Evolutionary conservation across 2,329 filamentous ascomycete species (phyloP).

Genomic region (Venturia carpophila): DNA sequence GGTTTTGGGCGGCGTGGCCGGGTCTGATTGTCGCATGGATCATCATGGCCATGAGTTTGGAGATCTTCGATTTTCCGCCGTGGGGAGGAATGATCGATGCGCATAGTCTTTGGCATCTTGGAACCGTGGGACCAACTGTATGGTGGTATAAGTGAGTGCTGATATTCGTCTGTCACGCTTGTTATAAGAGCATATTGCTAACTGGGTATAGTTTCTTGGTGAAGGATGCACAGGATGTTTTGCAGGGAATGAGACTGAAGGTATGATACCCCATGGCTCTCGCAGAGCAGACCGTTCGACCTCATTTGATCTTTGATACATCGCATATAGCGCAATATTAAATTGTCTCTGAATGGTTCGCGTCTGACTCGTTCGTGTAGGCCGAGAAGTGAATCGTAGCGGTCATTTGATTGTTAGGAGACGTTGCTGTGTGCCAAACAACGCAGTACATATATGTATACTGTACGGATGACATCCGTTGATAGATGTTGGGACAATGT

Average conservation of each 20-base stretch:
- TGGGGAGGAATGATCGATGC: slow-evolving; percentile 77
- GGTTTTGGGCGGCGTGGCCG: slow-evolving; percentile 80
- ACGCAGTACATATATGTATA: neutral
- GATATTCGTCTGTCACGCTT: slow-evolving; percentile 20
- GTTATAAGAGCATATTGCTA: slow-evolving; percentile 16
- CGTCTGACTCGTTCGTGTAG: slow-evolving; percentile 5
- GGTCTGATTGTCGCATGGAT: slow-evolving; percentile 89
- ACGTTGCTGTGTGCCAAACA: neutral
- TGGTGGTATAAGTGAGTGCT: slow-evolving; percentile 90
- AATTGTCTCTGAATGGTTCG: neutral
- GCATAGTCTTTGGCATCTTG: slow-evolving; percentile 91
- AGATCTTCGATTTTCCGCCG: slow-evolving; percentile 89
- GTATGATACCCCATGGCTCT: slow-evolving; percentile 35
- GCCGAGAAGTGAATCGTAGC: slow-evolving; percentile 4
- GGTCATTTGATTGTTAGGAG: neutral
- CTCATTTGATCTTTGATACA: neutral
- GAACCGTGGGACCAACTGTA: slow-evolving; percentile 78
- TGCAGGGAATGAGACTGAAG: slow-evolving; percentile 66
- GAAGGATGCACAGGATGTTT: slow-evolving; percentile 75
- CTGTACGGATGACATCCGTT: neutral
- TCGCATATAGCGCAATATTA: slow-evolving; percentile 6
- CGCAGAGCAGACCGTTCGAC: neutral
- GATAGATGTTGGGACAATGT: no score
- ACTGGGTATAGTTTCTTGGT: slow-evolving; percentile 62
- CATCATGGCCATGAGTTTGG: slow-evolving; percentile 87